Base-by-base conservation (phyloP, 345 rosid genomes). In the Citrus sp. region DNA sequence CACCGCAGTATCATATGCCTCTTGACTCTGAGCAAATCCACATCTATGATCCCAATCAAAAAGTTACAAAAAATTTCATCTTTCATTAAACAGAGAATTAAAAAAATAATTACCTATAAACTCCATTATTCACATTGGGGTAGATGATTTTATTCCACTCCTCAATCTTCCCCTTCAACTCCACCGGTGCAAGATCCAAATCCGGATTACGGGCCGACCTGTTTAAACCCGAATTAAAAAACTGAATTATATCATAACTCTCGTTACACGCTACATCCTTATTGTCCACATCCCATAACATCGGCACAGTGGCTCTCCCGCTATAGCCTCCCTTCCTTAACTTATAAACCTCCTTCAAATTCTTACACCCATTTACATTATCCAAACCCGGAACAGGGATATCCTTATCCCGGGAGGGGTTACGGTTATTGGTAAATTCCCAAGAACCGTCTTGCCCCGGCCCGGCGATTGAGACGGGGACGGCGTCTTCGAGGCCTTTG, bases 11-110 rank as follows among this genome's bases (percentile, higher is more conserved):
- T 95, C 94, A 80, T 93, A 93, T 0, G 96, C 97, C 69, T 88
- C 94, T 77, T 91, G 97, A 79, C 91, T 92, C 82, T 95, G 96
- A 42, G 96, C 96, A 89, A 93, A 93, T 7, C 97, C 99, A 62
- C 96, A 90, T 81, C 98, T 93, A 82, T 68, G 76, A 56, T 30
- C 12, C 21, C 67, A 9, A 64, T 8, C 22, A 46, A n/a, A 30
- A 32, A 40, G 1, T 35, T 25, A 67, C 46, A 27, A 74, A 32
- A 37, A 74, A 68, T 9, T 12, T 34, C 34, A 55, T 55, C 65
- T 64, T 28, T 54, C 2, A 34, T 74, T 30, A 75, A n/a, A 35
- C 25, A 55, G 2, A 70, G 22, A 60, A 37, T 18, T 34, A 35
- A 28, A 30, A 25, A 6, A 70, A 22, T 2, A 21, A 27, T 79